A percentile compares a stretch with the other conserved stretches of the same genome.
Conservation (phyloP, 1,284 basidiomycete species). For the Pseudozyma hubeiensis region DNA sequence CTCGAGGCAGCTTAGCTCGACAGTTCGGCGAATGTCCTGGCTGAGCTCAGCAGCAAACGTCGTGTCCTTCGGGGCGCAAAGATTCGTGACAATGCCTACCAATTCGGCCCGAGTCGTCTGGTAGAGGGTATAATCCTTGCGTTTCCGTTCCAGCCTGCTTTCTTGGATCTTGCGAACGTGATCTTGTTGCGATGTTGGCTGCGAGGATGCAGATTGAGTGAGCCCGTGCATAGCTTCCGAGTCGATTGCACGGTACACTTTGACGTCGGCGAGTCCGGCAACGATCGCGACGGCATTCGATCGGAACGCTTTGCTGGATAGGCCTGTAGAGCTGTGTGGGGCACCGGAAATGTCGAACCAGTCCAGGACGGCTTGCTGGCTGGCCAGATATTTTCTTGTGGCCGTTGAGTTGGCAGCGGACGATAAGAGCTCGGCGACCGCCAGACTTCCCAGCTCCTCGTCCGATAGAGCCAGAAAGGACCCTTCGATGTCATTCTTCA, state of each 20-base stretch:
- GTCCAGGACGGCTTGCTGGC: slow-evolving; percentile 39
- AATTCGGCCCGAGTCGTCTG: slow-evolving; percentile 17
- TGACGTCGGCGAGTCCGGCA: slow-evolving; percentile 39
- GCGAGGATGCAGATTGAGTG: slow-evolving; percentile 20
- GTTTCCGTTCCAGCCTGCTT: slow-evolving; percentile 16
- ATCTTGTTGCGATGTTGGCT: slow-evolving; percentile 26
- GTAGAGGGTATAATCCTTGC: slow-evolving; percentile 30
- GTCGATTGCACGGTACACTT: slow-evolving; percentile 23
- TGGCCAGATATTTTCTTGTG: slow-evolving; percentile 29
- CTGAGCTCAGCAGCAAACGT: not conserved
- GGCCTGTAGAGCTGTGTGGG: slow-evolving; percentile 1
- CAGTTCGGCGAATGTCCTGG: not conserved
- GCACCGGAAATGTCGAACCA: slow-evolving; percentile 41
- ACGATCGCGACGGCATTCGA: slow-evolving; percentile 29
- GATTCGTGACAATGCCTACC: not conserved
- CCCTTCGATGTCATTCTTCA: not conserved
- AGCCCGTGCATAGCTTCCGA: slow-evolving; percentile 25
- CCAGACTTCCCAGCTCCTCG: slow-evolving; percentile 21
- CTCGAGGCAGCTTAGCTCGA: slow-evolving; percentile 52
- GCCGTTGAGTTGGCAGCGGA: slow-evolving; percentile 36
- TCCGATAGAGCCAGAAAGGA: slow-evolving; percentile 7
- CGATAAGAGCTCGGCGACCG: slow-evolving; percentile 36
- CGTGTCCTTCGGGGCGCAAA: not conserved
- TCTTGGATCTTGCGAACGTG: slow-evolving; percentile 29
- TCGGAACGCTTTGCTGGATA: not conserved